Evolutionary conservation across 495 filamentous ascomycete species (phyloP), one percentile per base, ranked within the genome.

Genomic region (Jackrogersella multiformis): DNA sequence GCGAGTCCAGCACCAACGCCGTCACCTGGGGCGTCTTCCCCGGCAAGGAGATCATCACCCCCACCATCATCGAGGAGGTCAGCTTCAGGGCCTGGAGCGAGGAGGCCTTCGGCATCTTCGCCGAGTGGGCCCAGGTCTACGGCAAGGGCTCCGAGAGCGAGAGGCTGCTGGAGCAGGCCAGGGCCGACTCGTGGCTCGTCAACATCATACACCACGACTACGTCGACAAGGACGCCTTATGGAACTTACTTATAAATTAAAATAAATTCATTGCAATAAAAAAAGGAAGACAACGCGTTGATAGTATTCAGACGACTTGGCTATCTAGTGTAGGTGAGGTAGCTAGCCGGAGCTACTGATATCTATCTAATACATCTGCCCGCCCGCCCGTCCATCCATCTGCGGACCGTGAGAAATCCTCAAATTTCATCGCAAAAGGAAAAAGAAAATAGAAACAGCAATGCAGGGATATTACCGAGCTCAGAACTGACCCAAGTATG

Each of bases 1-100:
- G 52, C 2, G 70, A 67, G 21, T 82, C 86, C 16, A 81, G 78
- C 71, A 92, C 96, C 36, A 96, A 98, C 73, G 92, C 96, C 1
- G 95, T 99, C 2, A 99, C 95, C 2, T 99, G 95, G 95, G 95
- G 95, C 32, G 90, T 90, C 10, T 99, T 99, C 77, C 90, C 90
- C 1, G 94, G 93, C 16, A 97, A 97, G 78, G 95, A 99, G 81
- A 99, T 99, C 67, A 86, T 96, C 69, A 96, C 95, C 13, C 95
- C 95, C 18, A 98, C 95, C 16, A 99, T 99, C 74, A 97, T 99
- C 65, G 95, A 99, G 76, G 90, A 95, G 66, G 92, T 96, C 56
- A 94, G 91, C 73, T 99, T 99, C 85, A 84, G 88, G 44, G 92
- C 94, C 23, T 99, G 95, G 95, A 86, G 87, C 59, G 96, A 98